These are phyloP conservation scores for Epichloe uncinata DNA, from an alignment of 2,329 filamentous ascomycete genomes.

Conservation along the genomic window DNA sequence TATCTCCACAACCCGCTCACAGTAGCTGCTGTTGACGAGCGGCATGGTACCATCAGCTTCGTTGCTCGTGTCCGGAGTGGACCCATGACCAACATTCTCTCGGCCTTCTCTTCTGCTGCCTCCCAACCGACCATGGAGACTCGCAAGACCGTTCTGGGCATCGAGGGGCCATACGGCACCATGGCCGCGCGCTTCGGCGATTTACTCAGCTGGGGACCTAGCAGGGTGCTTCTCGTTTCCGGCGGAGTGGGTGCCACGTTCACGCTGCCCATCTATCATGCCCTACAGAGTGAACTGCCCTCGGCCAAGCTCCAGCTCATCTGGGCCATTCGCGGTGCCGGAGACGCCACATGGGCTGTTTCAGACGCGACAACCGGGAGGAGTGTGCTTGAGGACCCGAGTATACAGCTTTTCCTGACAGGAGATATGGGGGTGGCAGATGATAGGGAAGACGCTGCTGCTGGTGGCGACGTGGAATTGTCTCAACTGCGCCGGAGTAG, in stretches of 20 bases:
- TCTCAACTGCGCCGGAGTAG: conserved; percentile 16
- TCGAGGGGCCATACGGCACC: conserved; percentile 63
- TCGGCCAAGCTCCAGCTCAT: conserved; percentile 43
- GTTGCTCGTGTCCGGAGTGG: conserved; percentile 39
- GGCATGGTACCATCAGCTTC: conserved; percentile 34
- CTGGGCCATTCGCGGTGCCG: conserved; percentile 53
- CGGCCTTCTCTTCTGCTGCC: conserved; percentile 13
- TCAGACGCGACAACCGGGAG: conserved; percentile 14
- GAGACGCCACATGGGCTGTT: conserved; percentile 56
- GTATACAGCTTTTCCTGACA: conserved; percentile 40
- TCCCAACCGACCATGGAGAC: conserved; percentile 8
- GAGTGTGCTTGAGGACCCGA: conserved; percentile 31
- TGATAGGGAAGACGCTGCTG: conserved; percentile 6
- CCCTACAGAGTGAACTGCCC: conserved; percentile 35
- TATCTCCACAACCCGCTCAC: conserved; percentile 49
- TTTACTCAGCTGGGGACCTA: conserved; percentile 36
- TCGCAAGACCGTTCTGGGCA: conserved; percentile 35
- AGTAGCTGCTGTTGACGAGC: conserved; percentile 36
- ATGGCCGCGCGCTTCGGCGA: conserved; percentile 38
- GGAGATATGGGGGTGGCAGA: conserved; percentile 24
- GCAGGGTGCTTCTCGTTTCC: conserved; percentile 59
- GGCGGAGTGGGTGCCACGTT: conserved; percentile 82
- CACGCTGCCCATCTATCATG: conserved; percentile 54
- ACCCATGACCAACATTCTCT: conserved; percentile 34
- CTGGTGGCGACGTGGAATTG: conserved; percentile 27